A percentile compares a stretch with the other conserved stretches of the same genome.
phyloP scores from a whole-genome alignment of 345 rosid genomes.

The Conringia planisiliqua region DNA sequence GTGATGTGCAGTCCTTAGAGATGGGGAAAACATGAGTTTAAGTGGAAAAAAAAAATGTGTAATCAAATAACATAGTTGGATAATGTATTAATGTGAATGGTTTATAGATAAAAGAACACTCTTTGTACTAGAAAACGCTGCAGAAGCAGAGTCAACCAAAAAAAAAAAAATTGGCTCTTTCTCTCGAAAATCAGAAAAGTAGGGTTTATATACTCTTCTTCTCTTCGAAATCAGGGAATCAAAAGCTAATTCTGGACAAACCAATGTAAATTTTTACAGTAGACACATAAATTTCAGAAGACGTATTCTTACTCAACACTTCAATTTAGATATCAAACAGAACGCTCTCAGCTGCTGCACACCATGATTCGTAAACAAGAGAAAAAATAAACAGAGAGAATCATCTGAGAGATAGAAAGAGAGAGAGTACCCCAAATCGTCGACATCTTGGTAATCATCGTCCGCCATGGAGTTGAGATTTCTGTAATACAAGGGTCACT shows the following conservation, averaged over 20 bases:
- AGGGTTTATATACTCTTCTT: neutral
- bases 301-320: neutral
- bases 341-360: neutral
- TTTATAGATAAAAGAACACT: neutral
- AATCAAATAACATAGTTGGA: neutral
- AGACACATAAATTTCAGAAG: neutral
- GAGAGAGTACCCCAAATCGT: constrained; percentile 48
- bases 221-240: neutral
- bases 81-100: neutral
- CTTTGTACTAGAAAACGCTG: neutral
- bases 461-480: constrained; percentile 50
- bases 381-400: neutral
- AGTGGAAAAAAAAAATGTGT: too few relatives aligned
- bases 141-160: neutral
- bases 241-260: neutral
- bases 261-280: neutral
- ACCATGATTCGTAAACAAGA: neutral
- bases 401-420: neutral
- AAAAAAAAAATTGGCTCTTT: neutral
- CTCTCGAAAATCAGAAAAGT: neutral
- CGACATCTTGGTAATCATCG: constrained; percentile 62
- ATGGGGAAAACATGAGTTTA: too few relatives aligned
- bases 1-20: neutral
- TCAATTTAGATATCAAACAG: neutral
- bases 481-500: neutral